Evolutionary conservation across 1,284 basidiomycete genomes (phyloP), one percentile per base, ranked within the genome.

Genomic region (Rhodotorula sp.): DNA sequence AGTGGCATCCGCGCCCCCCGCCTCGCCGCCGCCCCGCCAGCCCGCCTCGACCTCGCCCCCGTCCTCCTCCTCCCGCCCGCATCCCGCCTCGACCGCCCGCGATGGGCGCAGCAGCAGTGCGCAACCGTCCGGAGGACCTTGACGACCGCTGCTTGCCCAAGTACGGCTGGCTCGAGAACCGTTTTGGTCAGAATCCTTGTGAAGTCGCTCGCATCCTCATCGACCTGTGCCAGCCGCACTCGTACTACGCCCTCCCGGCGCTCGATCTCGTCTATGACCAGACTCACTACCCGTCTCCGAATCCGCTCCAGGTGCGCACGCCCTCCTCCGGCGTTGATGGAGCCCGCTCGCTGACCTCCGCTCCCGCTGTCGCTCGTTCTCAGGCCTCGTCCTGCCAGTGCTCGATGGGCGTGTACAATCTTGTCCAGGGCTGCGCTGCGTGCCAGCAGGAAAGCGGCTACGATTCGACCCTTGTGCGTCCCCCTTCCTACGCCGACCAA

Each of bases 261-360:
- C 83, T 91, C 71, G 89, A 89, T 27, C 82, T 86, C 44, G 82
- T 85, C 65, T 89, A 88, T 81, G 91, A 89, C 88, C 85, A 88
- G 78, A 88, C 86, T 76, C 85, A 86, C 85, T 90, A 32, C 88
- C 91, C 81, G 90, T 88, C 81, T 88, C 90, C 58, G 85, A 91
- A 66, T 61, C 39, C 74, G 50, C 51, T 32, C 13, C 62, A 61
- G 65, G 62, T 62, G 54, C 44, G 56, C 25, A 56, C n/a, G 36
- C 44, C 58, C 44, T 71, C 44, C 60, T 57, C 44, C 44, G 39
- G 15, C 44, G 27, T 41, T 50, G 56, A 13, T 44, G 7, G n/a
- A 25, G 21, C 8, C 10, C 32, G 53, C 19, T 1, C 29, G 19
- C 54, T 67, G 55, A 62, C 64, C 25, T 17, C 27, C n/a, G 5